Percentiles rank a stretch among this genome's conserved stretches.
These are phyloP conservation scores for Discostella stelligeroides DNA, from an alignment of 108 stramenopile species.

Conservation along the genomic window DNA sequence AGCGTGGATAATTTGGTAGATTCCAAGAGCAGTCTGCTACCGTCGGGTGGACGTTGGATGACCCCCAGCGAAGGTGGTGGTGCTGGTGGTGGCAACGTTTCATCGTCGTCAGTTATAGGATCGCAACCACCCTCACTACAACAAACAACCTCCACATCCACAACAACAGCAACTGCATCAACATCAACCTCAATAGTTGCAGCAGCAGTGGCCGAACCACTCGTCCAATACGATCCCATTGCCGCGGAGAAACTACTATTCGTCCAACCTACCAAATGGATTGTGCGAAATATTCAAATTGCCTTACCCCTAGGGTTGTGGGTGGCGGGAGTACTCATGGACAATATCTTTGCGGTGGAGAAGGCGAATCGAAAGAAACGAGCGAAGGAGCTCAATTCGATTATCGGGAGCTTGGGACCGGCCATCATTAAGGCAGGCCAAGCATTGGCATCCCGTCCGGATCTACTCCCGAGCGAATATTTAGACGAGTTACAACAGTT, in stretches of 20 bases:
- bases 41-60: constrained; percentile 43
- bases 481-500: constrained; percentile 94
- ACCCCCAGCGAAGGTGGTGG: not conserved
- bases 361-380: constrained; percentile 50
- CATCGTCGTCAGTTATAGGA: not conserved
- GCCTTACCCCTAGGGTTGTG: constrained; percentile 90
- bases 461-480: constrained; percentile 93
- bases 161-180: not conserved
- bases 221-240: constrained; percentile 88
- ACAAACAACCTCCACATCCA: not conserved
- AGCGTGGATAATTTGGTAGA: constrained; percentile 50
- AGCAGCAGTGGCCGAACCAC: constrained; percentile 79
- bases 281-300: constrained; percentile 92
- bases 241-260: constrained; percentile 79
- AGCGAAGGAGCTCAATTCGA: constrained; percentile 79
- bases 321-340: constrained; percentile 72
- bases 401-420: constrained; percentile 87
- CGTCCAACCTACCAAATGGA: constrained; percentile 89
- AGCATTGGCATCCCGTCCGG: constrained; percentile 89
- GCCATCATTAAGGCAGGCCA: constrained; percentile 89
- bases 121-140: not conserved
- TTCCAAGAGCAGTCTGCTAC: constrained; percentile 42
- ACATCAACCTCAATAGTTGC: not conserved
- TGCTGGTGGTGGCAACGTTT: not conserved
- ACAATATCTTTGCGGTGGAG: constrained; percentile 63